Evolutionary conservation across 495 filamentous ascomycete genomes (phyloP).

Genomic region (Aspergillus nanangensis): DNA sequence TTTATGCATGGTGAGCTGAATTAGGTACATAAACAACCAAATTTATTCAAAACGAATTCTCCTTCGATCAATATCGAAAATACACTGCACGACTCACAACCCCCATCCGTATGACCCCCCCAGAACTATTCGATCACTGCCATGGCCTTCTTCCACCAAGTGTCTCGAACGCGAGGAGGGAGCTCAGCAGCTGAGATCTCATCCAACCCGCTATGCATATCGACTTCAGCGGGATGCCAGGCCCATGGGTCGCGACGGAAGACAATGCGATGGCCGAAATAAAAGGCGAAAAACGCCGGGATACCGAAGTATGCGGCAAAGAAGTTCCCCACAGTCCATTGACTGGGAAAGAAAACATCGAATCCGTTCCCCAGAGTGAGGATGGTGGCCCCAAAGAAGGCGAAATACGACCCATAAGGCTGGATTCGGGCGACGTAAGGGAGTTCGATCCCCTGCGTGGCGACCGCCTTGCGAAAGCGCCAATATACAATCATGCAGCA

Average conservation of each 20-base stretch:
- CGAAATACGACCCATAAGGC: constrained; percentile 51
- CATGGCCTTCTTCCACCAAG: not conserved
- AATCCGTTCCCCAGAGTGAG: constrained; percentile 64
- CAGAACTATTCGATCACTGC: not conserved
- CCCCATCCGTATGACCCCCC: no score
- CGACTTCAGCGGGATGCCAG: constrained; percentile 42
- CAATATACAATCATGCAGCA: constrained; percentile 27
- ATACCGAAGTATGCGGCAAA: constrained; percentile 30
- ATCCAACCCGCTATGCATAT: constrained; percentile 27
- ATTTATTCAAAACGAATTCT: no score
- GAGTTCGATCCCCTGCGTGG: constrained; percentile 37
- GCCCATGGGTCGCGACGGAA: constrained; percentile 35
- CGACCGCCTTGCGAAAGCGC: constrained; percentile 44
- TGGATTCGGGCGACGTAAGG: constrained; percentile 51
- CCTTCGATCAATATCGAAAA: no score
- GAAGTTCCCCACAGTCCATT: constrained; percentile 48
- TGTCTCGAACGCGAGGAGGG: not conserved
- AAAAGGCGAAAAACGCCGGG: constrained; percentile 72
- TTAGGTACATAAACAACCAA: no score
- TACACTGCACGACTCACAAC: no score
- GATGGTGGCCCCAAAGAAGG: constrained; percentile 50
- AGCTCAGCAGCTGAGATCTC: constrained; percentile 14
- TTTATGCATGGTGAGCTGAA: no score
- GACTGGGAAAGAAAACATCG: constrained; percentile 53
- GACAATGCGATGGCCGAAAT: constrained; percentile 34